These are phyloP conservation scores for Aspergillus egyptiacus DNA, from an alignment of 495 filamentous ascomycete species.

Conservation along the genomic window DNA sequence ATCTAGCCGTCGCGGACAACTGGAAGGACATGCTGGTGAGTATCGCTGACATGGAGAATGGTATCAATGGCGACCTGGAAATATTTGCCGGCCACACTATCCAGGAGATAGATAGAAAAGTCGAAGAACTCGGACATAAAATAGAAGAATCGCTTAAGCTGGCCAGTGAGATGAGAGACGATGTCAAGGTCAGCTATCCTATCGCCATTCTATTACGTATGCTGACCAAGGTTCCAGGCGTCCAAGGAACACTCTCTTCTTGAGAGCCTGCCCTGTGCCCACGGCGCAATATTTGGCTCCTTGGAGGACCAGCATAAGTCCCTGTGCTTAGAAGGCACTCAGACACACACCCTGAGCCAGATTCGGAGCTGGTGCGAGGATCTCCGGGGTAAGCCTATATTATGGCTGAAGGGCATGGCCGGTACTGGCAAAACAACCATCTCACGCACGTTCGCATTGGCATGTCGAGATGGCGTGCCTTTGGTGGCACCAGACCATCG, in stretches of 20 bases:
- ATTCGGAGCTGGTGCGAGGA: background rate
- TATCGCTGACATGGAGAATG: background rate
- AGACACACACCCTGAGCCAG: background rate
- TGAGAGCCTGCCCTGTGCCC: background rate
- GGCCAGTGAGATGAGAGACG: background rate
- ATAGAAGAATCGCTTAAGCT: background rate
- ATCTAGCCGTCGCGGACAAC: background rate
- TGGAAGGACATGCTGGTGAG: background rate
- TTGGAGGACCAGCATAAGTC: background rate
- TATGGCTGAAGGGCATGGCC: constrained; percentile 1
- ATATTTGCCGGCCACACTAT: background rate
- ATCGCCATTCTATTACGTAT: background rate
- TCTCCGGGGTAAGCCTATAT: background rate
- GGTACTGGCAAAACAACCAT: constrained; percentile 4
- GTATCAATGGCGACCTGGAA: background rate
- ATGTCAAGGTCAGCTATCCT: background rate
- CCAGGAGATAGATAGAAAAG: background rate
- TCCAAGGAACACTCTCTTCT: background rate
- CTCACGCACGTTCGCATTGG: background rate
- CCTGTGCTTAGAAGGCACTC: background rate
- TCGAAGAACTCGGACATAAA: background rate
- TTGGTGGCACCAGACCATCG: background rate
- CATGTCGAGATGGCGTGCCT: background rate
- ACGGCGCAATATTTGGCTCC: background rate
- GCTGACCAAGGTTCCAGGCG: background rate